Conservation (phyloP, 306 rosid species). For the Astragalus glycyphyllos region DNA sequence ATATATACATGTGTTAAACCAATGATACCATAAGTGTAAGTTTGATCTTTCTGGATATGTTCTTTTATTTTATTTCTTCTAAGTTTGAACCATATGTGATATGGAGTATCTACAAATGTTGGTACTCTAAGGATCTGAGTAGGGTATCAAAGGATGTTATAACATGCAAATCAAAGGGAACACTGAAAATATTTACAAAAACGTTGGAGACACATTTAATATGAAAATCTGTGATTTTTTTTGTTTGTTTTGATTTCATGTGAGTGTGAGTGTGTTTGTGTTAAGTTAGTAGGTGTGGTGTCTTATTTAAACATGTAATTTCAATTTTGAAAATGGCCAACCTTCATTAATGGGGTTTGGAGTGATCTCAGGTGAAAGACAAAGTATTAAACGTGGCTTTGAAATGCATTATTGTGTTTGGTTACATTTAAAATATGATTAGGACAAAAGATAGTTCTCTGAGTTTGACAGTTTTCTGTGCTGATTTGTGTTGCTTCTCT, state of each 20-base stretch:
- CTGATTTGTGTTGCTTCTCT: slow-evolving; percentile 18
- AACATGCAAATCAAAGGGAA: too few species aligned
- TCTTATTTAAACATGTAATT: slow-evolving; percentile 23
- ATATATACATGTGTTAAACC: too few species aligned
- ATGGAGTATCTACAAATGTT: slow-evolving; percentile 8
- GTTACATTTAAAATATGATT: not conserved
- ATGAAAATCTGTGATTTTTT: too few species aligned
- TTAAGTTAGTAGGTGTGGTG: slow-evolving; percentile 20
- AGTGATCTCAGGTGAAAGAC: slow-evolving; percentile 8
- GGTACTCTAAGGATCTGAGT: slow-evolving; percentile 5
- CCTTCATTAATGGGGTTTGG: slow-evolving; percentile 31
- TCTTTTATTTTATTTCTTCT: not conserved
- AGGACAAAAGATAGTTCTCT: not conserved
- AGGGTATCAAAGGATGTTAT: not conserved
- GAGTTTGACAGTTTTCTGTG: too few species aligned
- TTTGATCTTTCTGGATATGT: too few species aligned
- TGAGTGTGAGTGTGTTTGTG: not conserved
- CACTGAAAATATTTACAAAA: too few species aligned
- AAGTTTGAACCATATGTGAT: slow-evolving; percentile 17
- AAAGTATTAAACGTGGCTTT: not conserved
- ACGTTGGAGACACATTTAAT: too few species aligned
- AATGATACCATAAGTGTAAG: too few species aligned
- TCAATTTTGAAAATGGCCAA: slow-evolving; percentile 17
- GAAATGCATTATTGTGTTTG: slow-evolving; percentile 31
- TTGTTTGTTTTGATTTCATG: not conserved